Conservation (phyloP, 2,329 filamentous ascomycete species). For the Arthrobotrys conoides region DNA sequence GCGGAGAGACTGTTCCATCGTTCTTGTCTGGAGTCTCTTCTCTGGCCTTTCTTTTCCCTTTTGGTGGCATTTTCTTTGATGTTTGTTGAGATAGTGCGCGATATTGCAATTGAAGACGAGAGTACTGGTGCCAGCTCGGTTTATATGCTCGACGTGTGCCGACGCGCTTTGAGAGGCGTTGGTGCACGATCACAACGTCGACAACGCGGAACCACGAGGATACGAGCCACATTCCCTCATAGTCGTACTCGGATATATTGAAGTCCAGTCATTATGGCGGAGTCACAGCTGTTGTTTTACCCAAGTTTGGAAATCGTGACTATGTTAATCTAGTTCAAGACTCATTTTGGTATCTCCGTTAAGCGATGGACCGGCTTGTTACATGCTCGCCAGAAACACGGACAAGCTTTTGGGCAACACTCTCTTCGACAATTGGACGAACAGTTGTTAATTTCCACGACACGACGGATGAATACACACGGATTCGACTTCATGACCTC, state of each 20-base stretch:
- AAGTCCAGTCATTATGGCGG: not conserved
- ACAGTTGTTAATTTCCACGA: not conserved
- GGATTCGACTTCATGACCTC: not conserved
- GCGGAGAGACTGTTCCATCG: slow-evolving; percentile 41
- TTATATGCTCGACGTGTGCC: slow-evolving; percentile 6
- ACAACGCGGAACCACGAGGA: slow-evolving; percentile 16
- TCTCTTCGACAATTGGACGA: not conserved
- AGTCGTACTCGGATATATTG: slow-evolving; percentile 2
- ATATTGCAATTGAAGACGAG: not conserved
- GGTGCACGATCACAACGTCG: not conserved
- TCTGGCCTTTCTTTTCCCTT: slow-evolving; percentile 51
- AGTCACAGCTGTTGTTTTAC: slow-evolving; percentile 10
- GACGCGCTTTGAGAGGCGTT: slow-evolving; percentile 5
- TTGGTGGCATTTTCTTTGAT: slow-evolving; percentile 32
- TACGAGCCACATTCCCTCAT: slow-evolving; percentile 9
- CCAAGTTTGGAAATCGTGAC: slow-evolving; percentile 2
- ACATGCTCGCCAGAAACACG: not conserved
- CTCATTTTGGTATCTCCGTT: slow-evolving; percentile 8
- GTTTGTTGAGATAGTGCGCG: slow-evolving; percentile 21
- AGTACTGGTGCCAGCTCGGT: slow-evolving; percentile 8
- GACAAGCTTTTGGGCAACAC: not conserved
- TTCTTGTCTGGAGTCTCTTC: slow-evolving; percentile 51
- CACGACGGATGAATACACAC: not conserved
- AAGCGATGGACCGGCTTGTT: not conserved
- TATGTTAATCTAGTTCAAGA: not conserved